phyloP scores from a whole-genome alignment of 176 grass and related monocot genomes.

The barley (Hordeum vulgare) region MorexV3_pseudomolecules_assembly NC_058519.1:587945757-587946256 shows the following conservation, averaged over 20 bases:
- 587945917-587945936: not conserved
- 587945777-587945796: slow-evolving; percentile 58
- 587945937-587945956: not conserved
- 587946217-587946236: not conserved
- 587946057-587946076: slow-evolving; percentile 18
- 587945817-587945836: slow-evolving; percentile 58
- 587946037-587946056: slow-evolving; percentile 23
- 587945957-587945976: not conserved
- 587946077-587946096: slow-evolving; percentile 30
- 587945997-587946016: not conserved
- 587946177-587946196: not conserved
- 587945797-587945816: slow-evolving; percentile 62
- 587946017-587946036: slow-evolving; percentile 55
- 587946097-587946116: slow-evolving; percentile 29
- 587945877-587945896: slow-evolving; percentile 56
- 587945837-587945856: slow-evolving; percentile 62
- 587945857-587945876: slow-evolving; percentile 58
- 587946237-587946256: not conserved
- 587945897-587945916: slow-evolving; percentile 23
- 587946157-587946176: slow-evolving; percentile 1
- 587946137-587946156: slow-evolving; percentile 40
- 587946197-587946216: slow-evolving; percentile 3
- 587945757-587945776: slow-evolving; percentile 49
- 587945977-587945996: slow-evolving; percentile 7
- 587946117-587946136: not conserved